These are phyloP conservation scores for Adansonia grandidieri DNA, from an alignment of 441 rosid genomes.

Conservation along the genomic window DNA sequence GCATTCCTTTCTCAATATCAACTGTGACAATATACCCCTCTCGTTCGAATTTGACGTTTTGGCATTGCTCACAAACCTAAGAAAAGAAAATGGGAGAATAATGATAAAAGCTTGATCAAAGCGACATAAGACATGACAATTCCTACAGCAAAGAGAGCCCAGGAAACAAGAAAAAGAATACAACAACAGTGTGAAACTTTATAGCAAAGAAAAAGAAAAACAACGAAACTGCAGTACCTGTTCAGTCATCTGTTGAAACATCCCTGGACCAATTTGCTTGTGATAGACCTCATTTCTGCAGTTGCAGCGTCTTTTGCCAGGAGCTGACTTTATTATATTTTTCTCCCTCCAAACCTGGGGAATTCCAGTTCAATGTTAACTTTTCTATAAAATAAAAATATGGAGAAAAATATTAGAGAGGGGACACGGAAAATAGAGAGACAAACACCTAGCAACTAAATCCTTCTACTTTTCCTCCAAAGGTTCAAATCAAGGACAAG, in stretches of 20 bases:
- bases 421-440: not conserved
- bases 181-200: not conserved
- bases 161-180: not conserved
- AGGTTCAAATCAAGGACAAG: not conserved
- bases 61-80: conserved; percentile 96
- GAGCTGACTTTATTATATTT: conserved; percentile 86
- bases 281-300: conserved; percentile 98
- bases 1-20: conserved; percentile 98
- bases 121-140: conserved; percentile 6
- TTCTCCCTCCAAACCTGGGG: conserved; percentile 97
- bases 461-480: not conserved
- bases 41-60: conserved; percentile 79
- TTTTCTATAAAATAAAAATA: not conserved
- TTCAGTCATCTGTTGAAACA: conserved; percentile 99
- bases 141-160: not conserved
- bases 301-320: conserved; percentile 92
- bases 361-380: conserved; percentile 11
- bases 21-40: conserved; percentile 88
- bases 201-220: not conserved
- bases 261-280: conserved; percentile 98
- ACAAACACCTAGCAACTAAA: not conserved
- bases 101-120: conserved; percentile 12
- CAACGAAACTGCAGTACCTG: conserved; percentile 50
- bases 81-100: conserved; percentile 22
- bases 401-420: not conserved